phyloP scores from a whole-genome alignment of 805 yeast species.

The Nakazawaea ishiwadae region DNA sequence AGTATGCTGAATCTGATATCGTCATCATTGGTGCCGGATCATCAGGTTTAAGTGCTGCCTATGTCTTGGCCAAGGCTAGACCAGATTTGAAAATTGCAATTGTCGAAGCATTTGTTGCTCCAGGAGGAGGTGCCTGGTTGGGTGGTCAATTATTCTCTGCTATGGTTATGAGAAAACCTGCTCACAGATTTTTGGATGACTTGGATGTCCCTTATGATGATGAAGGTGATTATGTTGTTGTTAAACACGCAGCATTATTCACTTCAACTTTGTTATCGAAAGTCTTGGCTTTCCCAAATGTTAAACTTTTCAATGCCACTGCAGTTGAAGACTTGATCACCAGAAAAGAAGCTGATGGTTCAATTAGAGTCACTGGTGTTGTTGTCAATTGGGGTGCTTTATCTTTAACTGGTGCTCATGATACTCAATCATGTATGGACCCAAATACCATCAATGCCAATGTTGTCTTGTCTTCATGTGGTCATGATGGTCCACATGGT shows the following conservation, averaged over 20 bases:
- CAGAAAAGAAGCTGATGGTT: constrained; percentile 53
- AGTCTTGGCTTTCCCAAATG: constrained; percentile 67
- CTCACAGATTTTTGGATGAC: constrained; percentile 63
- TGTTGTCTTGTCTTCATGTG: constrained; percentile 68
- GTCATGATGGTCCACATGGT: constrained; percentile 83
- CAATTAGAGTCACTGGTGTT: constrained; percentile 68
- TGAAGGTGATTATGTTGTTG: constrained; percentile 77
- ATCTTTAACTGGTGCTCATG: constrained; percentile 54
- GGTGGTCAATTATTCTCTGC: constrained; percentile 77
- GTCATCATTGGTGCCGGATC: constrained; percentile 79
- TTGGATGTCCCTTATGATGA: constrained; percentile 66
- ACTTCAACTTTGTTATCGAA: constrained; percentile 67
- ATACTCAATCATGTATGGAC: constrained; percentile 77
- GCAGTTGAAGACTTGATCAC: constrained; percentile 79
- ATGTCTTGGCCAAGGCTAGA: constrained; percentile 63
- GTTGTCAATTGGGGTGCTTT: constrained; percentile 84
- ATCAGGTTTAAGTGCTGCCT: constrained; percentile 75
- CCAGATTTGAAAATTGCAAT: constrained; percentile 74
- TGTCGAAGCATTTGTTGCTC: constrained; percentile 69
- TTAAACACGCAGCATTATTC: constrained; percentile 76
- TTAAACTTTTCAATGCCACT: constrained; percentile 74
- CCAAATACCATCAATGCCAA: constrained; percentile 69
- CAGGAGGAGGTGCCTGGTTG: constrained; percentile 79
- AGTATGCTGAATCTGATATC: constrained; percentile 69
- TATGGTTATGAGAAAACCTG: constrained; percentile 77